A percentile compares a stretch with the other conserved stretches of the same genome.
Conservation (phyloP, 352 stramenopile genomes). For the Phytopythium kandeliae region DNA sequence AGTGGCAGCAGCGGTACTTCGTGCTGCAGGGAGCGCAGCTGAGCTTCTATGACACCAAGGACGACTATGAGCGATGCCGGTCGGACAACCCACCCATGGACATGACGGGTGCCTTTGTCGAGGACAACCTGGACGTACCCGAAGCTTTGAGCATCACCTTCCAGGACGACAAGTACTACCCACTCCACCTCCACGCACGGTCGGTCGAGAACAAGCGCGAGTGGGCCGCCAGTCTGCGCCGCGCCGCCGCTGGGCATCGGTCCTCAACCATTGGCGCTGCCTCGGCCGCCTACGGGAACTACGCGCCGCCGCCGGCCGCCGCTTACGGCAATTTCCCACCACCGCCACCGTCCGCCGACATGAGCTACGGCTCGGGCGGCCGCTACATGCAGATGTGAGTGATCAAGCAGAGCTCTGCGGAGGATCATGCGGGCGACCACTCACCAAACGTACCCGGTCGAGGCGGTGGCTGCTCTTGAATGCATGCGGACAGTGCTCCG, state of each 20-base stretch:
- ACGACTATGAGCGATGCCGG: constrained; percentile 80
- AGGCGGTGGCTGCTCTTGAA: too few relatives aligned
- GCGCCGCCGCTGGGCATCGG: constrained; percentile 28
- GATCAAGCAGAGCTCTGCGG: too few relatives aligned
- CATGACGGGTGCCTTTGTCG: constrained; percentile 60
- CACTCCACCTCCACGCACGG: constrained; percentile 77
- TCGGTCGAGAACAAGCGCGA: constrained; percentile 71
- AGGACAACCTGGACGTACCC: constrained; percentile 71
- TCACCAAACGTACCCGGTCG: too few relatives aligned
- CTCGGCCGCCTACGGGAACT: constrained; percentile 6
- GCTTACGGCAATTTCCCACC: constrained; percentile 17
- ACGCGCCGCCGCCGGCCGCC: constrained; percentile 2
- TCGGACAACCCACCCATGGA: constrained; percentile 80
- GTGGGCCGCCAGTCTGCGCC: constrained; percentile 73
- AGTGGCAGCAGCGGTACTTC: constrained; percentile 88
- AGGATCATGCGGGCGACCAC: too few relatives aligned
- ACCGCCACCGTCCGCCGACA: constrained; percentile 20
- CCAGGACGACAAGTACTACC: constrained; percentile 73
- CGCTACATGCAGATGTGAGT: constrained; percentile 43
- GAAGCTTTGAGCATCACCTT: constrained; percentile 84
- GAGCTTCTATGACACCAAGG: constrained; percentile 83
- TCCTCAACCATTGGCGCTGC: constrained; percentile 11
- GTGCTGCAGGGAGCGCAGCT: constrained; percentile 73
- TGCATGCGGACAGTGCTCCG: constrained; percentile 1
- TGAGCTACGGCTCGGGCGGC: constrained; percentile 19